Percentiles rank a stretch among this genome's conserved stretches.
These are phyloP conservation scores for Neospora caninum DNA, from an alignment of 169 alveolate species.

Conservation along the genomic window DNA sequence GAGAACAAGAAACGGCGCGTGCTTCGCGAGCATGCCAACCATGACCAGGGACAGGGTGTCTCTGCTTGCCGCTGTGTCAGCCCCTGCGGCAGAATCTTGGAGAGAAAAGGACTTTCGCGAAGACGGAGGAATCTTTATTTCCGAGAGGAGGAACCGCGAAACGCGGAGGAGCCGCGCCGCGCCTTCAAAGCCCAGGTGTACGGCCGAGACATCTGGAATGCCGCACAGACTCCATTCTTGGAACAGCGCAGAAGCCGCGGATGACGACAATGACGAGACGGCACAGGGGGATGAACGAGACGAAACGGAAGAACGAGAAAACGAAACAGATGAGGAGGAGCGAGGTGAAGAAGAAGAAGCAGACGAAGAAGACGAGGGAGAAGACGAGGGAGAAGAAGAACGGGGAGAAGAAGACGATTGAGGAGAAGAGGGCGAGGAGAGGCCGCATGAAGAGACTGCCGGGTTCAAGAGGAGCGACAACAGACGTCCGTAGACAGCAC, in stretches of 20 bases:
- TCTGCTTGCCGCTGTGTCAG: neutral
- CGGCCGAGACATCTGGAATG: neutral
- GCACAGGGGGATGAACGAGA: neutral
- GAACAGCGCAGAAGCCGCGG: neutral
- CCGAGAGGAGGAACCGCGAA: neutral
- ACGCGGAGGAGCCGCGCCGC: neutral
- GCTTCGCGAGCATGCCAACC: neutral
- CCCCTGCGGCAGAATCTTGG: neutral
- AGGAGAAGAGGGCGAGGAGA: neutral
- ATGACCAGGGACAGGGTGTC: neutral
- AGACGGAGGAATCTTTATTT: neutral
- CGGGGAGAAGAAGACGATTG: neutral
- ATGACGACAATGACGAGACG: no score
- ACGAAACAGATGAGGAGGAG: no score
- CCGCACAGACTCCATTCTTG: neutral
- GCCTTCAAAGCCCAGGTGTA: neutral
- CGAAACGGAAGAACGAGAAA: neutral
- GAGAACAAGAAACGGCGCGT: neutral
- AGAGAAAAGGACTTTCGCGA: neutral
- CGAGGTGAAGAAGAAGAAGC: neutral
- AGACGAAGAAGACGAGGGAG: neutral
- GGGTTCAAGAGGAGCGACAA: neutral
- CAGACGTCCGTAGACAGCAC: neutral
- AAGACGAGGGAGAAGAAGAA: neutral
- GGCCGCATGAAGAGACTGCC: neutral